Percentiles rank a stretch among this genome's conserved stretches.
phyloP scores from a whole-genome alignment of 75 land plant genomes.

The Azolla pinnata region DNA sequence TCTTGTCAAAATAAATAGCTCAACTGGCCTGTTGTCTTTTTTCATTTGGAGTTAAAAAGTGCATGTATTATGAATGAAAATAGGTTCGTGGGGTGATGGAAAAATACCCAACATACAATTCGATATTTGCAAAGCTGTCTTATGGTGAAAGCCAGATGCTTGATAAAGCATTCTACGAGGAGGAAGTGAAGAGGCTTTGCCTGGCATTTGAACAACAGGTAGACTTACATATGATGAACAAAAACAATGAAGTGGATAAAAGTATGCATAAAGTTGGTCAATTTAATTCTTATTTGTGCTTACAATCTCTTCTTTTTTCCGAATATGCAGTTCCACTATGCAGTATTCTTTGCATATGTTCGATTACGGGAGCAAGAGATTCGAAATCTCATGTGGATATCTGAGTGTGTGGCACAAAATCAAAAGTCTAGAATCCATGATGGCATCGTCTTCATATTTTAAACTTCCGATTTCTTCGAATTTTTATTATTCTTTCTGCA shows the following conservation, averaged over 20 bases:
- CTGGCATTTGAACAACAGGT: slow-evolving; percentile 96
- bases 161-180: slow-evolving; percentile 96
- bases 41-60: no score
- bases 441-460: slow-evolving; percentile 77
- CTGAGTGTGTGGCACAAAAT: slow-evolving; percentile 85
- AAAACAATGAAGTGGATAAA: no score
- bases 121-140: slow-evolving; percentile 81
- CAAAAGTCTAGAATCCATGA: slow-evolving; percentile 80
- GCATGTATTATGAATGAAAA: no score
- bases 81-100: slow-evolving; percentile 95
- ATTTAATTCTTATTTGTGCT: neutral
- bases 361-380: slow-evolving; percentile 80
- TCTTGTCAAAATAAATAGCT: no score
- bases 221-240: no score
- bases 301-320: slow-evolving; percentile 3
- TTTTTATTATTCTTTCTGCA: neutral
- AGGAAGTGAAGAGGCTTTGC: slow-evolving; percentile 95
- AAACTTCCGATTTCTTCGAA: neutral
- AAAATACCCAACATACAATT: slow-evolving; percentile 93
- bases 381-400: slow-evolving; percentile 81
- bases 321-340: slow-evolving; percentile 72
- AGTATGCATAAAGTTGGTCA: no score
- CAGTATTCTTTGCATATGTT: slow-evolving; percentile 74
- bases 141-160: slow-evolving; percentile 98
- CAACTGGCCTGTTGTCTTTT: neutral